Percentiles rank a stretch among this genome's conserved stretches.
Evolutionary conservation across 208 protist species (phyloP).

Genomic region (Balamuthia mandrillaris): DNA sequence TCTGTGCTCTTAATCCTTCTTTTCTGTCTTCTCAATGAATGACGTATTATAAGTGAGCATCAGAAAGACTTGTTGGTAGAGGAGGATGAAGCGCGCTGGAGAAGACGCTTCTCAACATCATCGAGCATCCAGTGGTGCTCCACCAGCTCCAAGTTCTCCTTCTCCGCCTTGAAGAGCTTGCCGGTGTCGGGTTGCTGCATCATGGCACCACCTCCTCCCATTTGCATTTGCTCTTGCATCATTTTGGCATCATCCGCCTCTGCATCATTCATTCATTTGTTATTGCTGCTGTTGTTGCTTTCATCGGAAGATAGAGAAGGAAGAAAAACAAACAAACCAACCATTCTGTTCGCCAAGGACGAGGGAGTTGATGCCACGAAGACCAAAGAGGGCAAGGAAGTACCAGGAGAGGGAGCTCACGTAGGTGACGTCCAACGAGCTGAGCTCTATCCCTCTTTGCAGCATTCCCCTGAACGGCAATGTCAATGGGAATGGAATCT

Average conservation of each 20-base stretch:
- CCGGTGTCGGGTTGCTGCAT: conserved; percentile 42
- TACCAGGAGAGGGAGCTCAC: conserved; percentile 92
- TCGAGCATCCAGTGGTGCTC: conserved; percentile 49
- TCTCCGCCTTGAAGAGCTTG: conserved; percentile 59
- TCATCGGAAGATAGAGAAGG: background rate
- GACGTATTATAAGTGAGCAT: too few species aligned
- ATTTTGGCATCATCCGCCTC: conserved; percentile 65
- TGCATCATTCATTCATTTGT: conserved; percentile 34
- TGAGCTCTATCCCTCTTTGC: conserved; percentile 90
- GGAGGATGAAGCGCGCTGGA: too few species aligned
- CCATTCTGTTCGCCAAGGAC: conserved; percentile 80
- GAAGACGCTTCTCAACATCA: conserved; percentile 52
- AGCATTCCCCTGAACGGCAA: conserved; percentile 88
- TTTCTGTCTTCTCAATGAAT: too few species aligned
- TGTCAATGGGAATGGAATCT: conserved; percentile 88
- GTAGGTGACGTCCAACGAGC: conserved; percentile 88
- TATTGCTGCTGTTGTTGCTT: background rate
- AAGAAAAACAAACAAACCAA: background rate
- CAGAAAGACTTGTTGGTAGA: too few species aligned
- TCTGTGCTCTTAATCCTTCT: background rate
- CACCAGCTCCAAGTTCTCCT: conserved; percentile 65
- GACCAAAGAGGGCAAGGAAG: conserved; percentile 90
- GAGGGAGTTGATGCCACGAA: conserved; percentile 86
- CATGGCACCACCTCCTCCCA: background rate
- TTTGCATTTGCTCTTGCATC: conserved; percentile 43